phyloP scores from a whole-genome alignment of 2,329 filamentous ascomycete genomes.

The Onygenales sp. region DNA sequence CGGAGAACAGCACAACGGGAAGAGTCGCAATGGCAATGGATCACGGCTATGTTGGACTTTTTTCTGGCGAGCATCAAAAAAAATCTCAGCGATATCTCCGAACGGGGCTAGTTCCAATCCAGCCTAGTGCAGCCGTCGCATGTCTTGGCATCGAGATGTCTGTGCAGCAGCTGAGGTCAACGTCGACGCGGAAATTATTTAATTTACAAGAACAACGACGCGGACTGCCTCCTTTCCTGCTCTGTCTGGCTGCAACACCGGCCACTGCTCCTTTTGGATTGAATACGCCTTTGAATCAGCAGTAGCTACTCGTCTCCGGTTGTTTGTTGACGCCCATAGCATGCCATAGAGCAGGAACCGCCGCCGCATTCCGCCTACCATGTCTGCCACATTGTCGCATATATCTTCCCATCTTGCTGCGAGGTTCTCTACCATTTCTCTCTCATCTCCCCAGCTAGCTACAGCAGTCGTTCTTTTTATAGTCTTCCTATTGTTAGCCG shows the following conservation, averaged over 20 bases:
- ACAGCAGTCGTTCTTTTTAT: conserved; percentile 10
- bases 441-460: conserved; percentile 12
- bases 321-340: no score
- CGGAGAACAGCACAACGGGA: not conserved
- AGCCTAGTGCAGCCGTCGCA: not conserved
- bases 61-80: not conserved
- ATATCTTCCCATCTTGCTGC: not conserved
- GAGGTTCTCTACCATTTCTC: not conserved
- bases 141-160: not conserved
- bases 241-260: no score
- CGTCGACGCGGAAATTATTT: no score
- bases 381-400: not conserved
- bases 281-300: no score
- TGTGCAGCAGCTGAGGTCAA: no score
- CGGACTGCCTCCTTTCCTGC: no score
- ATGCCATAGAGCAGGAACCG: not conserved
- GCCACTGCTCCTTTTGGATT: no score
- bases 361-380: not conserved
- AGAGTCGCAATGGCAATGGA: not conserved
- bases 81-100: not conserved
- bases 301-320: no score
- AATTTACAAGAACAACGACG: no score
- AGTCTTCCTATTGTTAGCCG: conserved; percentile 23
- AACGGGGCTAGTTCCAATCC: not conserved
- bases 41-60: no score